These are phyloP conservation scores for Thalassiosira profunda DNA, from an alignment of 108 stramenopile species.

Conservation along the genomic window DNA sequence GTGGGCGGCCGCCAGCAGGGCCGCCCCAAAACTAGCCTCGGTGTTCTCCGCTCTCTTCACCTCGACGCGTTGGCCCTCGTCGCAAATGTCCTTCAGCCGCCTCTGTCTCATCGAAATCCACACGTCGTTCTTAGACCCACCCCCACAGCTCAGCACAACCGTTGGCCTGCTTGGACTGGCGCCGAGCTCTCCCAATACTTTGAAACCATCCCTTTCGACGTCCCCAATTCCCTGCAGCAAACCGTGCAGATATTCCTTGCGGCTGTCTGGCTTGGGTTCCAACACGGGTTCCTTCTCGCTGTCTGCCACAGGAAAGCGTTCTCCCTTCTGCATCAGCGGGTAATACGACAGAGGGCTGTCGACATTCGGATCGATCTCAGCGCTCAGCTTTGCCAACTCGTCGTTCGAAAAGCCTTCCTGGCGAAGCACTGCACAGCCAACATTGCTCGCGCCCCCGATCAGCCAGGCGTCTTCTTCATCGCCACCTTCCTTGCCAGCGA, in stretches of 20 bases:
- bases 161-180: slow-evolving; percentile 67
- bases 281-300: slow-evolving; percentile 74
- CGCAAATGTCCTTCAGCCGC: slow-evolving; percentile 52
- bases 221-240: slow-evolving; percentile 81
- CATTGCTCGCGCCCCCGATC: slow-evolving; percentile 94
- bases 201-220: slow-evolving; percentile 84
- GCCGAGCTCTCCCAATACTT: slow-evolving; percentile 81
- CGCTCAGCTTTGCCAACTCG: slow-evolving; percentile 66
- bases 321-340: slow-evolving; percentile 84
- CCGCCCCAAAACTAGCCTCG: slow-evolving; percentile 94
- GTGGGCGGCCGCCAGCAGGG: slow-evolving; percentile 83
- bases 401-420: slow-evolving; percentile 77
- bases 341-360: slow-evolving; percentile 83
- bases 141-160: slow-evolving; percentile 81
- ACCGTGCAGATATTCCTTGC: slow-evolving; percentile 81
- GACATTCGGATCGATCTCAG: slow-evolving; percentile 67
- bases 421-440: slow-evolving; percentile 91
- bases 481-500: slow-evolving; percentile 2
- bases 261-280: slow-evolving; percentile 64
- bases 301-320: slow-evolving; percentile 93
- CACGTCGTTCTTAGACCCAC: slow-evolving; percentile 85
- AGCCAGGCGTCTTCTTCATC: slow-evolving; percentile 77
- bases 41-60: slow-evolving; percentile 76
- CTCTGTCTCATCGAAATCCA: slow-evolving; percentile 86
- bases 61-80: slow-evolving; percentile 27